Base-by-base conservation (phyloP, 306 rosid genomes). In the Potentilla sterilis region DNA sequence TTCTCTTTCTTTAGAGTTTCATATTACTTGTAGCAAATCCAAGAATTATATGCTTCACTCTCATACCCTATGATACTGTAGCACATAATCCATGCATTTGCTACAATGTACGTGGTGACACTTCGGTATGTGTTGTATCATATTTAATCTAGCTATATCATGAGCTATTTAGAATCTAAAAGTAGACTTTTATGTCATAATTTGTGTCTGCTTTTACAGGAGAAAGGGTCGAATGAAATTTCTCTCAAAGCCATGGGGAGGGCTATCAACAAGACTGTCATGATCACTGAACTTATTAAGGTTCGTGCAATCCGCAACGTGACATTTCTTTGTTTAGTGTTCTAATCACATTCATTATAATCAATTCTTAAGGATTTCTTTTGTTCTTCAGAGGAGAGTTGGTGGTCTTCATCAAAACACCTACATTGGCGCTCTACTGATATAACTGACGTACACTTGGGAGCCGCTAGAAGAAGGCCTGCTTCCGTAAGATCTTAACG, bases 161-260 rank as follows among this genome's bases (percentile, higher is more conserved):
- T 37, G 40, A 2, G 2, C 40, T 37, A 5, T 37, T 37, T 37
- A 2, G 40, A 37, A 37, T 37, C 5, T 37, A 37, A 37, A 37
- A 37, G 40, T 2, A 37, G 40, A 37, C 40, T 37, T 37, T 37
- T 6, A 12, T 46, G 49, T 16, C 55, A 28, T 19, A 54, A 19
- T 54, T 54, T 54, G 58, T 54, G 59, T 54, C 32, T 55, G 61
- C 13, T 21, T 22, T 22, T 57, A 1, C 63, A 91, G 98, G 98
- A 91, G 83, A 93, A 89, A 74, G 97, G 92, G 54, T 85, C 89
- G 43, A 75, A 81, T 13, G 96, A 89, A 68, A 85, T 93, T 65
- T 85, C 84, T 74, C 87, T 93, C n/a, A 91, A 89, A 83, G 97
- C 96, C 34, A 93, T 93, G 98, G 97, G 98, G 32, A 89, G 98